Base-by-base conservation (phyloP, 2,329 filamentous ascomycete genomes). In the Clarireedia hainanense region DNA sequence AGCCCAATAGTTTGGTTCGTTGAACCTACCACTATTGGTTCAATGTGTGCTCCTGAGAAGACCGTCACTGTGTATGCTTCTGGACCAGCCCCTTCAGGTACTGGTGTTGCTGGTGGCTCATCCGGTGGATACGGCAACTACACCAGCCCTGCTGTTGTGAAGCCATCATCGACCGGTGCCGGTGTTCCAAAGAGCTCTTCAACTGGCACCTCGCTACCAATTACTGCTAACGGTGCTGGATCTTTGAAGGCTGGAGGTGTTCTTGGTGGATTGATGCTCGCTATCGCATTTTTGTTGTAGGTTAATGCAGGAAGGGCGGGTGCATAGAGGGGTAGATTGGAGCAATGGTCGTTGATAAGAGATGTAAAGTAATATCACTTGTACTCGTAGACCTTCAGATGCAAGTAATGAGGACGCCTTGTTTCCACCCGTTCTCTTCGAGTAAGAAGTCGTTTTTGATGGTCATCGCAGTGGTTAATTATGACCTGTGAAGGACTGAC, bases 1-100 rank as follows among this genome's bases (percentile, higher is more conserved):
- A 50, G 10, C 34, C 46, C 52, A 10, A 34, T 55, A 1, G 26
- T 55, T n/a, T 55, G 52, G 52, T 55, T 55, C 46, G 52, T 55
- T 6, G 24, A 55, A 23, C 52, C 52, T 49, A 50, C 37, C 3
- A 15, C 46, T 10, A 36, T 14, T 14, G 46, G 26, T 4, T 5
- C 46, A 3, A 43, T 55, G 34, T 55, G 52, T 34, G 26, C 46
- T 5, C 52, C 46, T 15, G 14, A 42, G 27, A 55, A 55, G 10
- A 50, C 52, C 0, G 45, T 55, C 14, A 55, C 52, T 5, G 46
- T 43, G 3, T 55, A 50, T 42, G 52, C 46, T 14, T 24, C 15
- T 24, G 37, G 52, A 14, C 52, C 46, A 9, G 14, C 46, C 4
- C 52, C 52, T 34, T 37, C 52, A 4, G 37, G 34, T 26, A 23